A percentile compares a stretch with the other conserved stretches of the same genome.
Evolutionary conservation across 768 basidiomycete species (phyloP).

Genomic region (Russula emetica): DNA sequence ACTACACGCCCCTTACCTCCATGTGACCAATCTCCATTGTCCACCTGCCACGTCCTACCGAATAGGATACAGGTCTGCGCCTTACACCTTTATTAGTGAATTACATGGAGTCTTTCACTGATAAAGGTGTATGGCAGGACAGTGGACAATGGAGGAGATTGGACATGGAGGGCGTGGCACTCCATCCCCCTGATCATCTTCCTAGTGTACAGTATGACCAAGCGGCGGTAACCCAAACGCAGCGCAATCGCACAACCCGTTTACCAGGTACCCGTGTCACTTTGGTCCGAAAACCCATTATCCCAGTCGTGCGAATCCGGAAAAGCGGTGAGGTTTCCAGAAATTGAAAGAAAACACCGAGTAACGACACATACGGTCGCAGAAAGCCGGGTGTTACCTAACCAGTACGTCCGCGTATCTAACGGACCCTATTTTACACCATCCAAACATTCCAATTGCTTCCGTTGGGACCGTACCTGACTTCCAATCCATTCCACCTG

Average conservation of each 20-base stretch:
- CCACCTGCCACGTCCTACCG: slow-evolving; percentile 1
- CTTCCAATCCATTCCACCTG: not conserved
- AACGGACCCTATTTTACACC: not conserved
- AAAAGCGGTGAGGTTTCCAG: not conserved
- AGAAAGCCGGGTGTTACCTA: not conserved
- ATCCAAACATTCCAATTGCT: not conserved
- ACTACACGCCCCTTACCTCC: slow-evolving; percentile 12
- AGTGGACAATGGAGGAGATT: too few species aligned
- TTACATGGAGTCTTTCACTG: too few species aligned
- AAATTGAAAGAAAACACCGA: not conserved
- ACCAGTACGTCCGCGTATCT: slow-evolving; percentile 8
- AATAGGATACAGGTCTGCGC: slow-evolving; percentile 11
- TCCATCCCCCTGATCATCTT: slow-evolving; percentile 8
- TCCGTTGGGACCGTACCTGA: not conserved
- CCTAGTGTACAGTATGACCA: not conserved
- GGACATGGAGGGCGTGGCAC: too few species aligned
- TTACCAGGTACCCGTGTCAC: slow-evolving; percentile 1
- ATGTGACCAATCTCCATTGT: slow-evolving; percentile 10
- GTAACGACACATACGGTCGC: not conserved
- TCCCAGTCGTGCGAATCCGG: not conserved
- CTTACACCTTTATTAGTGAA: not conserved
- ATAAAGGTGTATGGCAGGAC: too few species aligned
- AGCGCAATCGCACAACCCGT: not conserved
- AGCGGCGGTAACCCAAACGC: too few species aligned
- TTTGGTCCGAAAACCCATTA: not conserved